Conservation (phyloP, 305 asterid species). For the Fraxinus baroniana region DNA sequence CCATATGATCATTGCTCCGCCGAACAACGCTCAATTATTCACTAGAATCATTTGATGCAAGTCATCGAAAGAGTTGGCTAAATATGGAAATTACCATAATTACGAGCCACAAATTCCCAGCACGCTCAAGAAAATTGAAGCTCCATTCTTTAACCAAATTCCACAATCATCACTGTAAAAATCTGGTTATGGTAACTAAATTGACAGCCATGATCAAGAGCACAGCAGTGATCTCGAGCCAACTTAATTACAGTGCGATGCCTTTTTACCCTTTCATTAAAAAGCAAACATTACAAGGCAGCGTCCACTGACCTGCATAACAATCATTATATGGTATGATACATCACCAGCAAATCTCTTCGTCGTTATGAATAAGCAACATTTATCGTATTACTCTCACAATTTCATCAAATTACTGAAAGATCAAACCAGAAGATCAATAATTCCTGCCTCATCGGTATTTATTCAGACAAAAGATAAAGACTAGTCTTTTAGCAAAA, state of each 20-base stretch:
- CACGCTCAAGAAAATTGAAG: not conserved
- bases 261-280: not conserved
- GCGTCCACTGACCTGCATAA: not conserved
- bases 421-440: slow-evolving; percentile 24
- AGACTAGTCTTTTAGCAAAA: slow-evolving; percentile 12
- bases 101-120: not conserved
- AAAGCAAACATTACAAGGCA: not conserved
- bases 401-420: slow-evolving; percentile 32
- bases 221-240: not conserved
- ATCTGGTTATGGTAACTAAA: not conserved
- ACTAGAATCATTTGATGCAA: not conserved
- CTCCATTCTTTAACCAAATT: not conserved
- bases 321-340: not conserved
- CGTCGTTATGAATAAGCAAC: not conserved
- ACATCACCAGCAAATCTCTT: not conserved
- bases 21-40: not conserved
- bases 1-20: not conserved
- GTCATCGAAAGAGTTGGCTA: not conserved
- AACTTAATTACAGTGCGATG: not conserved
- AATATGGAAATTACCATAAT: not conserved
- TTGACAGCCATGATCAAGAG: not conserved
- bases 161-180: not conserved
- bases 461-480: slow-evolving; percentile 20
- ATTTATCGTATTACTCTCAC: slow-evolving; percentile 3
- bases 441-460: slow-evolving; percentile 20